Conservation (phyloP, 805 yeast genomes). For the Candida rishiriensis region DNA sequence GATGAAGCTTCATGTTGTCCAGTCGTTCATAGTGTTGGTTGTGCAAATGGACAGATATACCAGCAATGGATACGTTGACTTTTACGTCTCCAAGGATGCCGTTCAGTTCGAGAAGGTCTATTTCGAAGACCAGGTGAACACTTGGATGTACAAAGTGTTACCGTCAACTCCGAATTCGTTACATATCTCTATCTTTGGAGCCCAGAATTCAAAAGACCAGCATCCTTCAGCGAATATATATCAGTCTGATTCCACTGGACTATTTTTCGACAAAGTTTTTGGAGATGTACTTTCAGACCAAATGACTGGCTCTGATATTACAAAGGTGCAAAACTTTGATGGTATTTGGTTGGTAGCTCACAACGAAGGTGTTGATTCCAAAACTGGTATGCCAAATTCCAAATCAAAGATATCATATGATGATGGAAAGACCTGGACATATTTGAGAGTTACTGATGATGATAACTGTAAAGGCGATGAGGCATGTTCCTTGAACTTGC, state of each 20-base stretch:
- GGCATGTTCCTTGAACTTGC: slow-evolving; percentile 46
- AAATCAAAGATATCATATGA: slow-evolving; percentile 42
- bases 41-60: slow-evolving; percentile 41
- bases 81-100: slow-evolving; percentile 47
- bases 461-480: slow-evolving; percentile 38
- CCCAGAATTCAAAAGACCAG: slow-evolving; percentile 11
- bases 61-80: slow-evolving; percentile 31
- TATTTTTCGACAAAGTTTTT: slow-evolving; percentile 42
- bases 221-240: slow-evolving; percentile 33
- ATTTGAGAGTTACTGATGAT: slow-evolving; percentile 42
- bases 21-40: slow-evolving; percentile 37
- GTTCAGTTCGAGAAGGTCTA: slow-evolving; percentile 35
- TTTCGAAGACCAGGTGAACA: slow-evolving; percentile 33
- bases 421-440: slow-evolving; percentile 51
- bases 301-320: slow-evolving; percentile 36
- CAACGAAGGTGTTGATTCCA: slow-evolving; percentile 16
- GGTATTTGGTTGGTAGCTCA: slow-evolving; percentile 54
- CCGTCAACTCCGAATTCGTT: slow-evolving; percentile 38
- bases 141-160: slow-evolving; percentile 35
- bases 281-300: slow-evolving; percentile 35
- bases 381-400: slow-evolving; percentile 23
- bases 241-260: slow-evolving; percentile 57
- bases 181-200: slow-evolving; percentile 35
- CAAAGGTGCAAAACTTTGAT: slow-evolving; percentile 48
- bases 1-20: slow-evolving; percentile 32